A percentile compares a stretch with the other conserved stretches of the same genome.
Evolutionary conservation across 2,329 filamentous ascomycete species (phyloP).

Genomic region (Neonectria faginata): DNA sequence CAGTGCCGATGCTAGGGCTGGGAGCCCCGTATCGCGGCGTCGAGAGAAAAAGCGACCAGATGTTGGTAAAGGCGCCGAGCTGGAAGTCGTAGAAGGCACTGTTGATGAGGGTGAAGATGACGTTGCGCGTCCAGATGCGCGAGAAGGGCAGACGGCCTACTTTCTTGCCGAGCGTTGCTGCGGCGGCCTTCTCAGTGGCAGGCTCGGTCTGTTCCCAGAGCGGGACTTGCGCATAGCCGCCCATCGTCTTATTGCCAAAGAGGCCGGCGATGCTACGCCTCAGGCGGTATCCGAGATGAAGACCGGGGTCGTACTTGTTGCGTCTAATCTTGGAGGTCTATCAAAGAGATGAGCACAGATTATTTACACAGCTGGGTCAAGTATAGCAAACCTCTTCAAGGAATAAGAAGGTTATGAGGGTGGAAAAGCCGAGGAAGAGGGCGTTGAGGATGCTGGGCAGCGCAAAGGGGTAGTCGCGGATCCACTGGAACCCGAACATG

Average conservation of each 20-base stretch:
- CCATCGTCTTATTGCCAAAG: conserved; percentile 43
- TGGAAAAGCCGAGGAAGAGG: conserved; percentile 67
- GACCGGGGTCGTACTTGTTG: conserved; percentile 59
- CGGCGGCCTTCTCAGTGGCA: conserved; percentile 27
- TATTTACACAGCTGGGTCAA: conserved; percentile 11
- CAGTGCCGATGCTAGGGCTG: conserved; percentile 45
- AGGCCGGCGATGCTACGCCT: conserved; percentile 47
- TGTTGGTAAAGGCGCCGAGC: conserved; percentile 74
- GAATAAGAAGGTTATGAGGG: conserved; percentile 68
- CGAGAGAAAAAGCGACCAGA: conserved; percentile 77
- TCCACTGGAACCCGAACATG: conserved; percentile 71
- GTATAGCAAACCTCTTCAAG: conserved; percentile 69
- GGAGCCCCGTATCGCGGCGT: conserved; percentile 64
- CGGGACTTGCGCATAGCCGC: conserved; percentile 49
- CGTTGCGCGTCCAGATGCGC: conserved; percentile 61
- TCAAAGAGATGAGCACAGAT: not conserved
- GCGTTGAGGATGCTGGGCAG: conserved; percentile 77
- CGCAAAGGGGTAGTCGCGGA: conserved; percentile 74
- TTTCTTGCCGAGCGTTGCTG: conserved; percentile 26
- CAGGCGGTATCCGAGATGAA: conserved; percentile 51
- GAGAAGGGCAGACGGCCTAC: conserved; percentile 51
- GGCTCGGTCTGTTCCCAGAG: conserved; percentile 28
- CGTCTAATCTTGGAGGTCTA: conserved; percentile 61
- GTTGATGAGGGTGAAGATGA: conserved; percentile 66
- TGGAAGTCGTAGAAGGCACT: conserved; percentile 79